Conservation (phyloP, 2,329 filamentous ascomycete genomes). For the Curvularia eragrostidis region DNA sequence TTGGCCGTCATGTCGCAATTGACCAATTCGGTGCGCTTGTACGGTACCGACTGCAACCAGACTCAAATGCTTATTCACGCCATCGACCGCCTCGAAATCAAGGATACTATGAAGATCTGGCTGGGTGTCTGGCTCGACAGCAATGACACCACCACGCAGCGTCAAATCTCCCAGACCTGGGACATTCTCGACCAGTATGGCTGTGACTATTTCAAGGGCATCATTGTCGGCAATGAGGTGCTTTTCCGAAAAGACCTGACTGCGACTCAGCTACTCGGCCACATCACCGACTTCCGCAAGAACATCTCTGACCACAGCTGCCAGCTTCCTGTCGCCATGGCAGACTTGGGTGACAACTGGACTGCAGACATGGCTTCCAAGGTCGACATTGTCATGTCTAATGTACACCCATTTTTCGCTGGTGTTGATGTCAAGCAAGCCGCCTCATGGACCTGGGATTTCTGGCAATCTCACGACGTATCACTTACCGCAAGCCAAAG, state of each 20-base stretch:
- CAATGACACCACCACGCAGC: constrained; percentile 81
- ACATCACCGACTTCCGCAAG: constrained; percentile 72
- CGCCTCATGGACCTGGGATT: constrained; percentile 79
- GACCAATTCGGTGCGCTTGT: constrained; percentile 85
- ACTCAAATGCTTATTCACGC: constrained; percentile 91
- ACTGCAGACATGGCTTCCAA: constrained; percentile 68
- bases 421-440: constrained; percentile 73
- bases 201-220: constrained; percentile 63
- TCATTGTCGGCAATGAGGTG: constrained; percentile 70
- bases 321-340: constrained; percentile 80
- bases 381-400: constrained; percentile 92
- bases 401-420: constrained; percentile 95
- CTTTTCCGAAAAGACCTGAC: constrained; percentile 71
- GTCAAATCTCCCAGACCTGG: constrained; percentile 86
- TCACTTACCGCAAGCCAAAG: constrained; percentile 62
- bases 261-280: constrained; percentile 64
- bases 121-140: constrained; percentile 90
- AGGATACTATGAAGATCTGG: constrained; percentile 81
- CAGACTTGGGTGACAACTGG: constrained; percentile 91
- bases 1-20: constrained; percentile 88
- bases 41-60: constrained; percentile 97
- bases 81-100: constrained; percentile 74
- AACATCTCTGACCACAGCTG: constrained; percentile 71
- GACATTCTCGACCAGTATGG: constrained; percentile 71
- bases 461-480: constrained; percentile 77